Evolutionary conservation across 768 basidiomycete species (phyloP).

Genomic region (Panellus pusillus): DNA sequence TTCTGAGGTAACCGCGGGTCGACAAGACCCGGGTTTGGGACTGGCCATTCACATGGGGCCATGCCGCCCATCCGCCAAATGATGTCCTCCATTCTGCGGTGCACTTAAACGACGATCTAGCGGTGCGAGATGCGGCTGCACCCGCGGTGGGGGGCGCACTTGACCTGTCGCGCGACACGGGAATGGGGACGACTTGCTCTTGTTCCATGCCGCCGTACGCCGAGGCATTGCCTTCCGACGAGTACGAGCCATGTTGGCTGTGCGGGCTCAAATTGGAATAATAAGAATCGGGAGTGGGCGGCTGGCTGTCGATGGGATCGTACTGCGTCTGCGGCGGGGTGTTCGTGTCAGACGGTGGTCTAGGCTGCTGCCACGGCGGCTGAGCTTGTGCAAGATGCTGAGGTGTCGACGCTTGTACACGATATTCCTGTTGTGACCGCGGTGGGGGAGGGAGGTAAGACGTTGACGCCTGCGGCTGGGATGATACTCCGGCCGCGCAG

Average conservation of each 20-base stretch:
- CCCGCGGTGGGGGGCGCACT: conserved; percentile 9
- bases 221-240: conserved; percentile 7
- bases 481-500: conserved; percentile 10
- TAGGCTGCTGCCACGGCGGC: conserved; percentile 1
- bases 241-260: no score
- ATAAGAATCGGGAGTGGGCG: background rate
- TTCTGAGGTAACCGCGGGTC: conserved; percentile 9
- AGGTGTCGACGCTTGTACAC: background rate
- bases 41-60: no score
- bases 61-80: no score
- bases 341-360: background rate
- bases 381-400: background rate
- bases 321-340: conserved; percentile 7
- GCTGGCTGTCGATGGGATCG: conserved; percentile 4
- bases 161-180: background rate
- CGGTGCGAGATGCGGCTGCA: background rate
- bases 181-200: background rate
- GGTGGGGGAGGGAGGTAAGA: conserved; percentile 10
- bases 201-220: conserved; percentile 19
- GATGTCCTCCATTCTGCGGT: no score
- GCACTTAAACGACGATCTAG: no score
- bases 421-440: background rate
- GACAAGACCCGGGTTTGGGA: no score
- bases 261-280: background rate
- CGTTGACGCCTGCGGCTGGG: conserved; percentile 17